Evolutionary conservation across 805 yeast species (phyloP).

Genomic region (Myxozyma neglecta): DNA sequence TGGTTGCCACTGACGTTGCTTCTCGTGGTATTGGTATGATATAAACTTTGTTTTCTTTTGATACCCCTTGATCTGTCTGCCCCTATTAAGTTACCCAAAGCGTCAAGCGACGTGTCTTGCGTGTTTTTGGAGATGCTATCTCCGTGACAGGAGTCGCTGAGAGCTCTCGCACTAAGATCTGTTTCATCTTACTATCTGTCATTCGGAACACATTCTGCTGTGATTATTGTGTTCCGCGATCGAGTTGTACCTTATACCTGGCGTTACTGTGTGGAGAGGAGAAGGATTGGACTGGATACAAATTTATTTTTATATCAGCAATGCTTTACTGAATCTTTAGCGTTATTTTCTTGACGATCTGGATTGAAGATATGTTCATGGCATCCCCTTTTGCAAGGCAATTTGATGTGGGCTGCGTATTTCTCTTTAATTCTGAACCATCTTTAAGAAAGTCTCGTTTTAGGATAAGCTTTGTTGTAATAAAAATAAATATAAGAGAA

Average conservation of each 20-base stretch:
- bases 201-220: not conserved
- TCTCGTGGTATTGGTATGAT: constrained; percentile 98
- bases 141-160: not conserved
- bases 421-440: not conserved
- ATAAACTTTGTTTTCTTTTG: not conserved
- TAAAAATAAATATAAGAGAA: not conserved
- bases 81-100: not conserved
- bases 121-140: too few species aligned
- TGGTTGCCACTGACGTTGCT: constrained; percentile 99
- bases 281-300: constrained; percentile 7
- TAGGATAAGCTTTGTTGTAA: constrained; percentile 5
- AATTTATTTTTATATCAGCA: constrained; percentile 1
- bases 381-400: not conserved
- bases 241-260: constrained; percentile 1
- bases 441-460: not conserved
- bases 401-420: not conserved
- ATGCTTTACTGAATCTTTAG: not conserved
- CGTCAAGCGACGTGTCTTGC: not conserved
- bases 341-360: not conserved
- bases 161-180: not conserved
- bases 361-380: not conserved
- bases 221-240: constrained; percentile 2
- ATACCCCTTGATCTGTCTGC: constrained; percentile 4
- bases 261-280: constrained; percentile 8
- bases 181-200: not conserved